Percentiles rank a stretch among this genome's conserved stretches.
phyloP scores from a whole-genome alignment of 805 yeast genomes.

The Starmerella stellata region DNA sequence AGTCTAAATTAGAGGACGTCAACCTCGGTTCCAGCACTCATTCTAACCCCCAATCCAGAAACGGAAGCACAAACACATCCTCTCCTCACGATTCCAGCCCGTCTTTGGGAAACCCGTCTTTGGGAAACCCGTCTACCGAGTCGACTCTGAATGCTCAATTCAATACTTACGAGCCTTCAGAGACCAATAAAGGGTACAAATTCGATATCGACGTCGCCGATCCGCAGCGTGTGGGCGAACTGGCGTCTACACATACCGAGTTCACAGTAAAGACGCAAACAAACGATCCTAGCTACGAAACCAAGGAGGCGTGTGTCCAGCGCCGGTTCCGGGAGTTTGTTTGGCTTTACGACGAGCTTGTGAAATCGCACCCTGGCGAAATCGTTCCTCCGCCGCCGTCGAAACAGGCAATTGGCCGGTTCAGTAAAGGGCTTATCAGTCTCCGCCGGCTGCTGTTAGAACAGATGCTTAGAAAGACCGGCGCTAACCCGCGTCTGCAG shows the following conservation, averaged over 20 bases:
- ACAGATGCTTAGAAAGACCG: constrained; percentile 62
- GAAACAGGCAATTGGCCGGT: constrained; percentile 81
- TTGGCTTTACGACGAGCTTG: constrained; percentile 82
- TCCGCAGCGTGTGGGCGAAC: constrained; percentile 46
- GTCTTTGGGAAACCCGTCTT: too few relatives aligned
- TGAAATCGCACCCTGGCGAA: constrained; percentile 71
- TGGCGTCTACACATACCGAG: constrained; percentile 74
- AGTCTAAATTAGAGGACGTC: constrained; percentile 3
- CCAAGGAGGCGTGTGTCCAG: constrained; percentile 40
- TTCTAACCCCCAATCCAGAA: too few relatives aligned
- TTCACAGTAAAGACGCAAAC: constrained; percentile 57
- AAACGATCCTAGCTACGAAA: constrained; percentile 26
- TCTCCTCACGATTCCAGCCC: too few relatives aligned
- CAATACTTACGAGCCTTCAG: too few relatives aligned
- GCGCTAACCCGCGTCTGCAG: constrained; percentile 37
- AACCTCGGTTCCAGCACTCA: neutral
- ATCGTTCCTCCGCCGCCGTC: constrained; percentile 93
- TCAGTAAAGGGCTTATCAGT: constrained; percentile 78
- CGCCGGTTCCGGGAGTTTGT: constrained; percentile 83
- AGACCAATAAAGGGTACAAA: too few relatives aligned
- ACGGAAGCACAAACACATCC: too few relatives aligned
- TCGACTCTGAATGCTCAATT: too few relatives aligned
- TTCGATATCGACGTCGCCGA: constrained; percentile 12
- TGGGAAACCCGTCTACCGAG: too few relatives aligned
- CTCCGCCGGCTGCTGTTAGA: constrained; percentile 69